phyloP scores from a whole-genome alignment of 441 rosid species.

The Croton setiger region DNA sequence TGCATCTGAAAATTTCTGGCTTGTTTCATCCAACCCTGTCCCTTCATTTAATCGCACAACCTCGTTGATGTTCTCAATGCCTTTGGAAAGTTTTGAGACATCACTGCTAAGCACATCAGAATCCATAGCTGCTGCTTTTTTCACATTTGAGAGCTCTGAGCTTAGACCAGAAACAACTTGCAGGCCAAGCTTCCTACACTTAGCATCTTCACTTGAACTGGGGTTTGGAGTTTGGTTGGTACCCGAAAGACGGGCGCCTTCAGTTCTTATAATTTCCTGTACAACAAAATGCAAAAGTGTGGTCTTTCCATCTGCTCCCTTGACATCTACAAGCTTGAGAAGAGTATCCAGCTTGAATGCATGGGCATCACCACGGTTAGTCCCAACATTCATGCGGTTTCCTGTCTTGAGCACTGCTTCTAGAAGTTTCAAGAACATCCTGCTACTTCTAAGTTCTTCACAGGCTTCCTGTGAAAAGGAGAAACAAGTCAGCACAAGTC shows the following conservation, averaged over 20 bases:
- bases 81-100: slow-evolving; percentile 74
- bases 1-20: slow-evolving; percentile 58
- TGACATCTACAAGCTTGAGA: slow-evolving; percentile 78
- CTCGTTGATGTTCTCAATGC: slow-evolving; percentile 55
- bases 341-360: slow-evolving; percentile 80
- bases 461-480: slow-evolving; percentile 62
- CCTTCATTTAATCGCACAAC: slow-evolving; percentile 43
- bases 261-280: slow-evolving; percentile 78
- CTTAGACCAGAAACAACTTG: slow-evolving; percentile 83
- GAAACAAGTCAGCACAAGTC: background rate
- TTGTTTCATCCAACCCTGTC: slow-evolving; percentile 32
- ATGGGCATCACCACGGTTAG: slow-evolving; percentile 87
- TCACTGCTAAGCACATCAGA: slow-evolving; percentile 74
- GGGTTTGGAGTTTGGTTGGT: slow-evolving; percentile 31
- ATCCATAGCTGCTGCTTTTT: slow-evolving; percentile 95
- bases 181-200: slow-evolving; percentile 77
- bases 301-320: slow-evolving; percentile 82
- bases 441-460: slow-evolving; percentile 65
- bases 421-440: slow-evolving; percentile 68
- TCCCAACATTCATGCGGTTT: slow-evolving; percentile 93
- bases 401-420: slow-evolving; percentile 83
- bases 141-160: slow-evolving; percentile 68
- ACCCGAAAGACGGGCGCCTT: slow-evolving; percentile 73
- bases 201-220: slow-evolving; percentile 44
- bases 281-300: slow-evolving; percentile 72